A percentile compares a stretch with the other conserved stretches of the same genome.
These are phyloP conservation scores for Corymbia maculata DNA, from an alignment of 345 rosid species.

Conservation along the genomic window DNA sequence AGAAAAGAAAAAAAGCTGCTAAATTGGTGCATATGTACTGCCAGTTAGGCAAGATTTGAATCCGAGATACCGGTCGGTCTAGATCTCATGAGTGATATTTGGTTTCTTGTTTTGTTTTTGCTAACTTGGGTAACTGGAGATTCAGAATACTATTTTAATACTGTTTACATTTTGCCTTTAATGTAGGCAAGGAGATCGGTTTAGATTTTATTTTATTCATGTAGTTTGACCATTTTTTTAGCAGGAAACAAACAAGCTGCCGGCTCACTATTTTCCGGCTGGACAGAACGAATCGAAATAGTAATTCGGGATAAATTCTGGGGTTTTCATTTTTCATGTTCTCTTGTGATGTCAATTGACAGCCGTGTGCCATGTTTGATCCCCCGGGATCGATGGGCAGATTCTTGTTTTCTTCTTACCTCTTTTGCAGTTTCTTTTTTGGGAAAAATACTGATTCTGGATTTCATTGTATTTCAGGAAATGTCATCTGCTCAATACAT, in stretches of 20 bases:
- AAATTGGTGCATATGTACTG: not conserved
- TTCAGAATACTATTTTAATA: not conserved
- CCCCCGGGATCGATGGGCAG: not conserved
- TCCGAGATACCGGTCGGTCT: not conserved
- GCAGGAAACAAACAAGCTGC: not conserved
- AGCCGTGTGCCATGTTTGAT: not conserved
- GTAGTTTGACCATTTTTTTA: not conserved
- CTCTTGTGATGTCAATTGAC: not conserved
- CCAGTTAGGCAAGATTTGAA: not conserved
- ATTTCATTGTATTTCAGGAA: slow-evolving; percentile 13
- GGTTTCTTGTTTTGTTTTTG: not conserved
- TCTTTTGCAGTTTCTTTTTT: not conserved
- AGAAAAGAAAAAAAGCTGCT: not conserved
- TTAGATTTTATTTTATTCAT: not conserved
- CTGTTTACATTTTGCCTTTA: not conserved
- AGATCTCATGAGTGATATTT: not conserved
- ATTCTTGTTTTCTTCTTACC: not conserved
- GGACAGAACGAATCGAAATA: not conserved
- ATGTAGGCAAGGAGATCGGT: not conserved
- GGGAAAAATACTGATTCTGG: not conserved
- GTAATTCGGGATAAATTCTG: not conserved
- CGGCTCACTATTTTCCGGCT: not conserved
- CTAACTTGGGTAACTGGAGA: not conserved
- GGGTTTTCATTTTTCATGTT: not conserved
- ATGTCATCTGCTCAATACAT: slow-evolving; percentile 42